Evolutionary conservation across 495 filamentous ascomycete genomes (phyloP), one percentile per base, ranked within the genome.

Genomic region (Paragyromitra xinjiangensis): DNA sequence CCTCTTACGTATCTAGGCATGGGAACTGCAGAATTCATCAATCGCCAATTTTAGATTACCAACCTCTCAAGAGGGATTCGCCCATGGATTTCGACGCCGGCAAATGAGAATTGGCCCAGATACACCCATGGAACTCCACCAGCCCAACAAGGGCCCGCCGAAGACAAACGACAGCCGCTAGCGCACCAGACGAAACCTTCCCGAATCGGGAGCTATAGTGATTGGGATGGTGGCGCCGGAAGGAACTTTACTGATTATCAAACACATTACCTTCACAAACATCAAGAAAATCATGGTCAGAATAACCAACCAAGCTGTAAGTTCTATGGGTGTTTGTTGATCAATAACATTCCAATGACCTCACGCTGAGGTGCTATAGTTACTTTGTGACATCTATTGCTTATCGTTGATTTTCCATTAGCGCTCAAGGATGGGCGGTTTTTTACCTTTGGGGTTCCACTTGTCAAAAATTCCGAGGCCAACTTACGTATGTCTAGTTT

Each of bases 1-100:
- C 26, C n/a, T 22, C 55, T 37, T 42, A 42, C 6, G 2, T 51
- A 42, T 71, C 12, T 16, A 51, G 39, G 12, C 37, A 69, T 29
- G 37, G 48, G 11, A 34, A 37, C 22, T 16, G 19, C 55, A 55
- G 48, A n/a, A 9, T 55, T 40, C 11, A 56, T 42, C 51, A 59
- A 44, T 67, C 19, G 22, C 16, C 59, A 42, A 19, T 40, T 14
- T 22, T 29, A 22, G 65, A 69, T 69, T 59, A 69, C 66, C 37
- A 58, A 42, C 51, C 22, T 29, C 37, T 37, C 7, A 40, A 12
- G 19, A 48, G 42, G 8, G n/a, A 37, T 26, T 55, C 22, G 4
- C n/a, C 58, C 50, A 64, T 29, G 34, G 19, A 22, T 34, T n/a
- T 39, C 39, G 19, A 34, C 7, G n/a, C 26, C 29, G 34, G 59